These are phyloP conservation scores for Xylogone sp. DNA, from an alignment of 2,329 filamentous ascomycete genomes.

Conservation along the genomic window DNA sequence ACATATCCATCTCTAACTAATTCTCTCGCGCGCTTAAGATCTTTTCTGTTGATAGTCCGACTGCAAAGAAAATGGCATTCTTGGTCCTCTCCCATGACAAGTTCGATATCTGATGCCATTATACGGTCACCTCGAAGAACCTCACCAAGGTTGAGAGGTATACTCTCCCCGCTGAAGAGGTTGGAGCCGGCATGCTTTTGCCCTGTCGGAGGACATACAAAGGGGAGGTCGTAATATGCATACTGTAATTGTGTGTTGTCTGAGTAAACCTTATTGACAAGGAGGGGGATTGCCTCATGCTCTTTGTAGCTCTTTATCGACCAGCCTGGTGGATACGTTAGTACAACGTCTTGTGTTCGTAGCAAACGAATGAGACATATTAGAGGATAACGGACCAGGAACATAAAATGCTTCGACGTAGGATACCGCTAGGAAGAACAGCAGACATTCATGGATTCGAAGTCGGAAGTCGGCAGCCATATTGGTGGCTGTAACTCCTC, in stretches of 20 bases:
- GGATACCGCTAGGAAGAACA: slow-evolving; percentile 43
- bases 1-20: slow-evolving; percentile 77
- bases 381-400: slow-evolving; percentile 57
- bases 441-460: slow-evolving; percentile 39
- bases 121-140: slow-evolving; percentile 85
- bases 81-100: slow-evolving; percentile 72
- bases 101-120: slow-evolving; percentile 76
- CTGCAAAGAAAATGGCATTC: slow-evolving; percentile 72
- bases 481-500: slow-evolving; percentile 1
- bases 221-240: slow-evolving; percentile 84
- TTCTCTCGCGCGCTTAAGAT: slow-evolving; percentile 64
- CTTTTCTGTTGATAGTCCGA: slow-evolving; percentile 58
- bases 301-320: slow-evolving; percentile 78
- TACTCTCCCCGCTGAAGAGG: slow-evolving; percentile 70
- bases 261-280: slow-evolving; percentile 89
- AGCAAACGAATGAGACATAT: background rate
- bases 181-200: slow-evolving; percentile 60
- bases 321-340: slow-evolving; percentile 54
- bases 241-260: slow-evolving; percentile 88
- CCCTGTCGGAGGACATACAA: slow-evolving; percentile 77
- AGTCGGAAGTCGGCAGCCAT: slow-evolving; percentile 21
- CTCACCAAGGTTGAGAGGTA: slow-evolving; percentile 82
- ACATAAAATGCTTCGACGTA: slow-evolving; percentile 73
- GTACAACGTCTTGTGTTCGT: background rate
- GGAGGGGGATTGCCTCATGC: slow-evolving; percentile 74